Conservation (phyloP, 1,139 yeast species). For the Yamadazyma diddensiae region DNA sequence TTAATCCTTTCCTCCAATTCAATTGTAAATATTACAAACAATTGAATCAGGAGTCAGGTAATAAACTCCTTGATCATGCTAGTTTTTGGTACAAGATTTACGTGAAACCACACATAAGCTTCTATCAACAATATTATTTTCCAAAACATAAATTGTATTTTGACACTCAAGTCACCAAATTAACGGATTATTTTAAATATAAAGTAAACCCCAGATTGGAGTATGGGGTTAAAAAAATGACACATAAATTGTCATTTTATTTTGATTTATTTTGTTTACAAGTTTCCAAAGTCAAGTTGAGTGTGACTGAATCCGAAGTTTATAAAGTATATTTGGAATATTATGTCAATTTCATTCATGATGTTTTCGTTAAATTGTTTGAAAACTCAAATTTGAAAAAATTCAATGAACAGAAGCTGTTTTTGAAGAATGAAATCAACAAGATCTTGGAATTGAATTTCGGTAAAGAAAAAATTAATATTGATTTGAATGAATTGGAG, state of each 20-base stretch:
- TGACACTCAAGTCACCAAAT: conserved; percentile 2
- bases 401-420: conserved; percentile 19
- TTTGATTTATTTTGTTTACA: conserved; percentile 3
- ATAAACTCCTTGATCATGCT: conserved; percentile 8
- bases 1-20: conserved; percentile 6
- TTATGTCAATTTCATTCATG: background rate
- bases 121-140: conserved; percentile 10
- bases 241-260: conserved; percentile 1
- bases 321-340: conserved; percentile 5
- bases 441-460: conserved; percentile 21
- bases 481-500: conserved; percentile 20
- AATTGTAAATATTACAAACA: conserved; percentile 12
- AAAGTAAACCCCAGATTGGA: conserved; percentile 3
- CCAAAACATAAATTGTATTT: conserved; percentile 11
- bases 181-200: conserved; percentile 4
- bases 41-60: conserved; percentile 12
- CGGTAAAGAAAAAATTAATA: conserved; percentile 8
- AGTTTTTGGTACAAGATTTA: conserved; percentile 15
- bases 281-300: conserved; percentile 1
- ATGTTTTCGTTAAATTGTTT: conserved; percentile 8
- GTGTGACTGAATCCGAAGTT: conserved; percentile 1
- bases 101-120: conserved; percentile 10
- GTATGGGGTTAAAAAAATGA: background rate
- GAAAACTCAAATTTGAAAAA: conserved; percentile 12
- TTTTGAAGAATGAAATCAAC: conserved; percentile 28